Evolutionary conservation across 2,329 filamentous ascomycete genomes (phyloP), one percentile per base, ranked within the genome.

Genomic region (Daldinia sp.): DNA sequence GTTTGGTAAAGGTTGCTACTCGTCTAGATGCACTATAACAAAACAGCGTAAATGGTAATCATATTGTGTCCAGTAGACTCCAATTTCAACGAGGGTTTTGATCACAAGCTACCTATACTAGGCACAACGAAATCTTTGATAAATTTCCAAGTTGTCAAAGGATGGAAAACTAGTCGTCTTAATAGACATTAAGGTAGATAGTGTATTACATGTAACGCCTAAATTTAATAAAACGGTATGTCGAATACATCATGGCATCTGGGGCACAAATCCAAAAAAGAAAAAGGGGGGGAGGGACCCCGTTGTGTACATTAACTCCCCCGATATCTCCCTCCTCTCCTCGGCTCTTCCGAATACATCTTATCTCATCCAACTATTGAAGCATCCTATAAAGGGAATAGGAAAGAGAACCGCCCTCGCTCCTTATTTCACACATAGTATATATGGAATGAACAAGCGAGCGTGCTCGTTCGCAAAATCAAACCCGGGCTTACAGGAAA

Each of bases 401-500:
- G 11, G 35, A 15, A 8, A 15, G 34, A 13, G 15, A 39, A 3
- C 21, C 9, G 30, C 30, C 30, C 3, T 32, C 13, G 30, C 30
- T 11, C 30, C 30, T 32, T 11, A 11, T 10, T 10, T 32, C 30
- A 10, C 30, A 4, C n/a, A 17, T 10, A n/a, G 39, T 25, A 4
- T 10, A n/a, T 43, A 43, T 32, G 29, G 39, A 6, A 43, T 10
- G 19, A 1, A 8, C 21, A 25, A 30, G 25, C 6, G n/a, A 30
- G 25, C 9, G 15, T n/a, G 39, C 29, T 7, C 11, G 29, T 7
- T 7, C 29, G 29, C 29, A 11, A 11, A 11, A 7, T 11, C 29
- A 37, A 37, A 37, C 8, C 34, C 8, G 13, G 19, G 13, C 41
- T 63, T 68, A 75, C 30, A 75, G 55, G 3, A 75, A 32, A 15